Percentiles rank a stretch among this genome's conserved stretches.
phyloP scores from a whole-genome alignment of 257 asterid species.

The Capsicum baccatum region DNA sequence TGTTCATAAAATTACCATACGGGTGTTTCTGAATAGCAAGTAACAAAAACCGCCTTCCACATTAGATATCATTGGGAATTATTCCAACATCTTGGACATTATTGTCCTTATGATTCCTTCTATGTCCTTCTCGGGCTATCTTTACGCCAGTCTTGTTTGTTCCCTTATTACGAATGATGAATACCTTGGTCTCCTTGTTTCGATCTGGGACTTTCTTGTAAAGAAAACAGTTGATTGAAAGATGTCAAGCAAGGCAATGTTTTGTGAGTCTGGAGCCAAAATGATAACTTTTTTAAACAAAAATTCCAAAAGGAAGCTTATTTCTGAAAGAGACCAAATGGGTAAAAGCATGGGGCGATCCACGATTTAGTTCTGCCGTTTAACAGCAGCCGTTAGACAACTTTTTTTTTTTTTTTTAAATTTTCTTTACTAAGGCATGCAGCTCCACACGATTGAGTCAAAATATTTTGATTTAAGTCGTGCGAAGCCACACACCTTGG shows the following conservation, averaged over 20 bases:
- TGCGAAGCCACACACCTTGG: too few species aligned
- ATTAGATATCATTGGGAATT: constrained; percentile 5
- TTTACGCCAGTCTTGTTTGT: constrained; percentile 36
- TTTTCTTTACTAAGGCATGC: too few species aligned
- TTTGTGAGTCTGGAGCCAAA: constrained; percentile 1
- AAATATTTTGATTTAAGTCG: too few species aligned
- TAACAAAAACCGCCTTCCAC: constrained; percentile 31
- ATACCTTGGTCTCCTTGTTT: constrained; percentile 50
- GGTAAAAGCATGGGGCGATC: too few species aligned
- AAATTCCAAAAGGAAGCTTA: too few species aligned
- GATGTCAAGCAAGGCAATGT: constrained; percentile 42
- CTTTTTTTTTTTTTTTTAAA: too few species aligned
- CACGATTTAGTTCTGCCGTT: too few species aligned
- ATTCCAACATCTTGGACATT: constrained; percentile 42
- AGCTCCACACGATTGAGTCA: too few species aligned
- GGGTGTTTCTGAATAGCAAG: constrained; percentile 33
- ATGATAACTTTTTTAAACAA: too few species aligned
- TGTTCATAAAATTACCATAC: constrained; percentile 2
- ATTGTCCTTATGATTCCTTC: constrained; percentile 39
- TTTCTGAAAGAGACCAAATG: too few species aligned
- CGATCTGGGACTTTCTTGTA: constrained; percentile 54
- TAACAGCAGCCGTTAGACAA: too few species aligned
- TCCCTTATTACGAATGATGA: constrained; percentile 43
- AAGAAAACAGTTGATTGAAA: constrained; percentile 40
- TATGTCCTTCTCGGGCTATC: constrained; percentile 47